Base-by-base conservation (phyloP, 2,329 filamentous ascomycete genomes). In the Plenodomus lindquistii region DNA sequence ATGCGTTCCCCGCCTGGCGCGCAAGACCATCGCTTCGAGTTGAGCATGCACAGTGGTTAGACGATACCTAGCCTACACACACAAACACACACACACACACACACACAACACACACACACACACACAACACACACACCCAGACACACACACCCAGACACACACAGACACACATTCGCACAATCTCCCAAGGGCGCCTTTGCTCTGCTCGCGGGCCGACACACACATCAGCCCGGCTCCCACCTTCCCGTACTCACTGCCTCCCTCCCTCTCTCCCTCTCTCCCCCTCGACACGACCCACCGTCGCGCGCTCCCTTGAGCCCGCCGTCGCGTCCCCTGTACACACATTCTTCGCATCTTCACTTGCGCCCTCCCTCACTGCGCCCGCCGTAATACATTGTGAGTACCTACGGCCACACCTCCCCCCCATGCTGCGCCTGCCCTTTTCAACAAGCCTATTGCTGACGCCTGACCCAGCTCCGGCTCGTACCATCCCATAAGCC, bases 1-100 rank as follows among this genome's bases (percentile, higher is more conserved):
- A 73, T 73, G 71, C 69, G 63, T 67, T 63, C 69, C 64, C 66
- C 63, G 68, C 62, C 66, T 59, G 60, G 63, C 65, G 68, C 69
- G 66, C 70, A 63, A 64, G 58, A 63, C 54, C 62, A 63, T 66
- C 66, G 58, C 66, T 72, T 71, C 64, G 62, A 71, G 60, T 57
- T 60, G 66, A 69, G 67, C 63, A 72, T 72, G 69, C 63, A 65
- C 68, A 63, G 62, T 59, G 63, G 59, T 56, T 73, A 68, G 66
- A 60, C 42, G 49, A 43, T 36, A 37, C 36, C 49, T 51, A 55
- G 53, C 49, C 60, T 46, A 64, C 65, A 48, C 54, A 55, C 48
- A 31, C 27, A 15, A 7, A 31, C 27, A 31, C 27, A 31, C 27
- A 31, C 27, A 24, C 22, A 24, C 5, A 24, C 22, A 24, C 22